Percentiles rank a stretch among this genome's conserved stretches.
Conservation (phyloP, 805 yeast genomes). For the Sugiyamaella americana region DNA sequence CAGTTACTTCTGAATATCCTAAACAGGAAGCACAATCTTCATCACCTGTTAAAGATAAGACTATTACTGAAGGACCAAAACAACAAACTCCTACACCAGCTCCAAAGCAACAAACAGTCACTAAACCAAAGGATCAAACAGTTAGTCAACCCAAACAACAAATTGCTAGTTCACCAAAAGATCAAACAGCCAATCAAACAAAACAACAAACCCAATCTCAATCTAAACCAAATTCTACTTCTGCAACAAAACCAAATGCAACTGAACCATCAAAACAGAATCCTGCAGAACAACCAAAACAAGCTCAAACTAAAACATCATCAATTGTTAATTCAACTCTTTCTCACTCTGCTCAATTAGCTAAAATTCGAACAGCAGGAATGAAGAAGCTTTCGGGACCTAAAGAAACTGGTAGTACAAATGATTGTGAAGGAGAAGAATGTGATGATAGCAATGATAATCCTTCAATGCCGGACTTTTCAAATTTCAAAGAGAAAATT, state of each 20-base stretch:
- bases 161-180: background rate
- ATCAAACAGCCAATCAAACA: background rate
- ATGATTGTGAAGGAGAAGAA: background rate
- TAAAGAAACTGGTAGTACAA: too few species aligned
- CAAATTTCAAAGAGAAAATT: background rate
- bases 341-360: background rate
- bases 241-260: background rate
- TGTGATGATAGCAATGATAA: background rate
- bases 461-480: background rate
- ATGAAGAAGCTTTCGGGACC: too few species aligned
- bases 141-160: background rate
- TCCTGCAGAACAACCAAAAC: too few species aligned
- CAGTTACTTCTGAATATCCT: too few species aligned
- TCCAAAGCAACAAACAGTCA: too few species aligned
- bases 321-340: too few species aligned
- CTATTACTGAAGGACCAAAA: background rate
- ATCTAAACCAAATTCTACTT: background rate
- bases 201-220: background rate
- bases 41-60: too few species aligned
- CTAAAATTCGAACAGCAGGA: background rate
- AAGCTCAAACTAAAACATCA: too few species aligned
- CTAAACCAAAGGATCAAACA: background rate
- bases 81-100: background rate
- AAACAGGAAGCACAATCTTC: too few species aligned
- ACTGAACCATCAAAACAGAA: too few species aligned